phyloP scores from a whole-genome alignment of 257 asterid genomes.

The Ophiorrhiza pumila region DNA sequence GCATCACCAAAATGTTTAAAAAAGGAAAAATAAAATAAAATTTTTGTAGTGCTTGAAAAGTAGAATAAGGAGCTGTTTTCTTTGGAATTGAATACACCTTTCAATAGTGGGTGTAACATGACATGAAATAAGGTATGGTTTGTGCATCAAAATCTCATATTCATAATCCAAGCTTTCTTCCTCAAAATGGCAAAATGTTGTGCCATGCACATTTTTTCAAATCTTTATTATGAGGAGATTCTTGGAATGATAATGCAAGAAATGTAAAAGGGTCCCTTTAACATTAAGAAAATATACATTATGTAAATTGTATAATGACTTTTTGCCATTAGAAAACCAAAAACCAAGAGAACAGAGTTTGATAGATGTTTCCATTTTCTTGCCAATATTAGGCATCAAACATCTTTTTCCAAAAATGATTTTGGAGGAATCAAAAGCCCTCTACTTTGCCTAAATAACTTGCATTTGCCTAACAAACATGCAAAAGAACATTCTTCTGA shows the following conservation, averaged over 20 bases:
- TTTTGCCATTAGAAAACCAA: too few species aligned
- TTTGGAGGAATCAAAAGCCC: neutral
- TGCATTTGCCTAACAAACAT: neutral
- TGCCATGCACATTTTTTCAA: neutral
- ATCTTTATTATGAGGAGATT: too few species aligned
- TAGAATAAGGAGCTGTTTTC: neutral
- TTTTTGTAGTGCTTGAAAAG: neutral
- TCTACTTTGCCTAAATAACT: neutral
- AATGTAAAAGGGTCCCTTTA: too few species aligned
- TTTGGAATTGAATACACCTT: neutral
- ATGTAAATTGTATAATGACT: too few species aligned
- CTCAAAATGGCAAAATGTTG: neutral
- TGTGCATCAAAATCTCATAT: neutral
- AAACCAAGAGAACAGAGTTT: too few species aligned
- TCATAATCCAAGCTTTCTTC: neutral
- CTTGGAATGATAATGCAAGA: too few species aligned
- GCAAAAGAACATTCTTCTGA: neutral
- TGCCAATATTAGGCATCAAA: too few species aligned
- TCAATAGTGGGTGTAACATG: neutral
- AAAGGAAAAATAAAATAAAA: neutral
- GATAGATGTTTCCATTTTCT: too few species aligned
- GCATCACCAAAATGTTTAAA: neutral
- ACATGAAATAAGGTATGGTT: neutral
- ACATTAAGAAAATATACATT: too few species aligned
- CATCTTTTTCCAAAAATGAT: neutral